Percentiles rank a stretch among this genome's conserved stretches.
Evolutionary conservation across 257 asterid species (phyloP).

Genomic region (Perilla frutescens): DNA sequence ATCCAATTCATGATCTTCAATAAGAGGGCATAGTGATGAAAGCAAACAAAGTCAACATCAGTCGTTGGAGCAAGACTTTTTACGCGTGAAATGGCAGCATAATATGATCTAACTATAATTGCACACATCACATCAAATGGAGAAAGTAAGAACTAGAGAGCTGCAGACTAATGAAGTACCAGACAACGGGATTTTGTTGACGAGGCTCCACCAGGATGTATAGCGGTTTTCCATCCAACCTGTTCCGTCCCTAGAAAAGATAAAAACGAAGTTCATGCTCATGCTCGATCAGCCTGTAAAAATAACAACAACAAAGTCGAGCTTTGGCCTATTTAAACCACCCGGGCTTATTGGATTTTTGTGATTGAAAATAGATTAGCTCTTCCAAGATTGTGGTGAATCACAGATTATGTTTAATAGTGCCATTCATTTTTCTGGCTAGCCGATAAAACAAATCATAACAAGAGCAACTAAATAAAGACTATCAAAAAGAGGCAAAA

Average conservation of each 20-base stretch:
- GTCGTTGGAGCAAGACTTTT: background rate
- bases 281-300: no score
- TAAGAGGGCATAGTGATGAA: background rate
- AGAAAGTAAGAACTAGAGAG: background rate
- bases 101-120: background rate
- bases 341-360: background rate
- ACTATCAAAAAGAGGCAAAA: no score
- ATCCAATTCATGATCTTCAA: background rate
- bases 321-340: background rate
- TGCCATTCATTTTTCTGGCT: no score
- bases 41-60: background rate
- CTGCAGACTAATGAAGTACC: slow-evolving; percentile 24
- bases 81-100: background rate
- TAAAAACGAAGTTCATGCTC: background rate
- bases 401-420: no score
- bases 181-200: slow-evolving; percentile 44
- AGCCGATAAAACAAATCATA: background rate
- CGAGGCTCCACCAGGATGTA: slow-evolving; percentile 87
- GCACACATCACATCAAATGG: background rate
- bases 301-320: background rate
- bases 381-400: background rate
- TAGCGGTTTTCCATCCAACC: slow-evolving; percentile 71
- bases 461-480: background rate
- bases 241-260: slow-evolving; percentile 51
- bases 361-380: background rate